phyloP scores from a whole-genome alignment of 208 protist genomes.

The Crithidia acanthocephali region DNA sequence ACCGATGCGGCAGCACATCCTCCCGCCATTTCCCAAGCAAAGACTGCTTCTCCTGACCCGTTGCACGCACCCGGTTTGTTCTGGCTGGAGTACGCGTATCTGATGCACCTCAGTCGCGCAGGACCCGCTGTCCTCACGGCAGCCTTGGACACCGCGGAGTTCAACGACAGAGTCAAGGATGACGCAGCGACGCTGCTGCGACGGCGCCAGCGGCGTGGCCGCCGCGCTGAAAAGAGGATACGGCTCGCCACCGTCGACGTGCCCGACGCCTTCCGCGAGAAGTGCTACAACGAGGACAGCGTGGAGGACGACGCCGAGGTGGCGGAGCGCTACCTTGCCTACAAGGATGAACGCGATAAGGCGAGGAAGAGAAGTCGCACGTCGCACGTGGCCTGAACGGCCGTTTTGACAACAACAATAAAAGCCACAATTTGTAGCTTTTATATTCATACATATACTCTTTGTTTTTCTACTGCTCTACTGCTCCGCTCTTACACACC shows the following conservation, averaged over 20 bases:
- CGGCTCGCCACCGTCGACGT: constrained; percentile 28
- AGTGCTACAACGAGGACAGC: constrained; percentile 44
- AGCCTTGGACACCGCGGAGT: constrained; percentile 27
- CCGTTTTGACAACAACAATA: not conserved
- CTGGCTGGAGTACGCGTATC: constrained; percentile 30
- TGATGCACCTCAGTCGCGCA: constrained; percentile 12
- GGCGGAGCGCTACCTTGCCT: constrained; percentile 23
- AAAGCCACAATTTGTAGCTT: no score
- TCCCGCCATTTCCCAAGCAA: not conserved
- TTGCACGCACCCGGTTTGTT: constrained; percentile 12
- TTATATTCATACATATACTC: no score
- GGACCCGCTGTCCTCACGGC: constrained; percentile 27
- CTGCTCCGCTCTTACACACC: no score
- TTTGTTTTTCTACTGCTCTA: no score
- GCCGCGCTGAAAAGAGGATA: constrained; percentile 26
- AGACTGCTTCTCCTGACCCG: constrained; percentile 4
- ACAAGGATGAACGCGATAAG: constrained; percentile 9
- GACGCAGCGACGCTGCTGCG: constrained; percentile 23
- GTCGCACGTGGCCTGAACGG: not conserved
- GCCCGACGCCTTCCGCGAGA: constrained; percentile 31
- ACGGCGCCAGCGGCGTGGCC: constrained; percentile 26
- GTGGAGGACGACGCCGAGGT: constrained; percentile 49
- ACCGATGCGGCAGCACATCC: not conserved
- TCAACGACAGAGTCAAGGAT: constrained; percentile 22
- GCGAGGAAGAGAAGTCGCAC: not conserved